Evolutionary conservation across 176 grass and related monocot species (phyloP).

Genomic region (Leersia perrieri): DNA sequence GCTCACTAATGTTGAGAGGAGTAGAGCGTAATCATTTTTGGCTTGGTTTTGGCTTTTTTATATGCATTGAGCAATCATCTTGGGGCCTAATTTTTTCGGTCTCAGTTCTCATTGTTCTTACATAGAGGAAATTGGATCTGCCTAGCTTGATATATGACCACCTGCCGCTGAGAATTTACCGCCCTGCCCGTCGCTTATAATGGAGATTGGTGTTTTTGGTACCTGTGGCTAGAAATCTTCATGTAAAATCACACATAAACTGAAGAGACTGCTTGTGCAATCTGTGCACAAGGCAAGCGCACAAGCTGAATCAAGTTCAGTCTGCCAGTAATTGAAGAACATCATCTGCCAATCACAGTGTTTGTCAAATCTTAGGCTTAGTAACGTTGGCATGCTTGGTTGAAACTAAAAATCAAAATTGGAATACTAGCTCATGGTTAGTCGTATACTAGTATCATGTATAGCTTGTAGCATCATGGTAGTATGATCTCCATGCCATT

Average conservation of each 20-base stretch:
- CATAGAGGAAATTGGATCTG: constrained; percentile 27
- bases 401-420: not conserved
- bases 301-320: not conserved
- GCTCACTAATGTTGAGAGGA: constrained; percentile 40
- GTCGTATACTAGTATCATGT: not conserved
- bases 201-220: not conserved
- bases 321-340: not conserved
- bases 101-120: constrained; percentile 30
- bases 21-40: constrained; percentile 51
- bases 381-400: not conserved
- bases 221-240: not conserved
- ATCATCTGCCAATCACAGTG: too few species aligned
- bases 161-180: not conserved
- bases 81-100: constrained; percentile 34
- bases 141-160: not conserved
- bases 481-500: too few species aligned
- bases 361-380: not conserved
- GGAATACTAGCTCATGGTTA: not conserved
- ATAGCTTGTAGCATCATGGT: too few species aligned
- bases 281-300: not conserved
- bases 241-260: not conserved
- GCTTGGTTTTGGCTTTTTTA: constrained; percentile 9
- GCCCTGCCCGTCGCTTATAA: not conserved
- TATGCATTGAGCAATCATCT: constrained; percentile 47
- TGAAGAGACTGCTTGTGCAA: not conserved